phyloP scores from a whole-genome alignment of 345 rosid species.

The Syzygium aqueum region DNA sequence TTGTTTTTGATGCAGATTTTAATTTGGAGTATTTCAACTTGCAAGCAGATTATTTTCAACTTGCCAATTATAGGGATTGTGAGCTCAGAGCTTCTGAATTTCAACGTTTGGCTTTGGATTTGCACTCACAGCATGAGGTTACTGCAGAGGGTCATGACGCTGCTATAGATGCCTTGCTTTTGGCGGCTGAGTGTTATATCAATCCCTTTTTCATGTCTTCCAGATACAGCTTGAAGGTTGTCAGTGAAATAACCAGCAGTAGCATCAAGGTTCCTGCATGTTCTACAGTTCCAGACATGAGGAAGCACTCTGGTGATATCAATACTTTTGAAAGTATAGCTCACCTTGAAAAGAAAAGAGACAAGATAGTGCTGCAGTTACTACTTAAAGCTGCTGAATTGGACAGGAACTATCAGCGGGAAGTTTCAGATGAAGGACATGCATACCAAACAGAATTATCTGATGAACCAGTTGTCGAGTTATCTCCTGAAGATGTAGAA shows the following conservation, averaged over 20 bases:
- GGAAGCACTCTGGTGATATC: constrained; percentile 20
- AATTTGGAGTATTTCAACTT: constrained; percentile 46
- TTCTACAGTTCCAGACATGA: constrained; percentile 17
- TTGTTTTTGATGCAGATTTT: constrained; percentile 46
- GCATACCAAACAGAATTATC: constrained; percentile 19
- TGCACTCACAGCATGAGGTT: constrained; percentile 39
- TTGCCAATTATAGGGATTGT: constrained; percentile 49
- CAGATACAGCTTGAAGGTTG: constrained; percentile 17
- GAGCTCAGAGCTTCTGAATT: constrained; percentile 79
- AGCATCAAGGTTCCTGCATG: constrained; percentile 12
- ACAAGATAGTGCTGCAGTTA: constrained; percentile 57
- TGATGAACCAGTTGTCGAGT: constrained; percentile 34
- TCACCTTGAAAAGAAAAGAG: constrained; percentile 57
- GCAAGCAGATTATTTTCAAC: constrained; percentile 63
- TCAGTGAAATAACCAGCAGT: constrained; percentile 5
- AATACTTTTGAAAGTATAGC: constrained; percentile 34
- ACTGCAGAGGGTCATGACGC: constrained; percentile 70
- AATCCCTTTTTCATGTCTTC: constrained; percentile 70
- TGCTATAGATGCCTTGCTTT: constrained; percentile 71
- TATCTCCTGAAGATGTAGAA: constrained; percentile 41
- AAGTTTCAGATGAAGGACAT: constrained; percentile 22
- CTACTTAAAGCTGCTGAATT: constrained; percentile 69
- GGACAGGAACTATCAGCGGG: constrained; percentile 39
- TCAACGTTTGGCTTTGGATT: constrained; percentile 60
- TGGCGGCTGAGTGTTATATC: constrained; percentile 86